A percentile compares a stretch with the other conserved stretches of the same genome.
phyloP scores from a whole-genome alignment of 768 basidiomycete species.

The Chalciporus chontae region DNA sequence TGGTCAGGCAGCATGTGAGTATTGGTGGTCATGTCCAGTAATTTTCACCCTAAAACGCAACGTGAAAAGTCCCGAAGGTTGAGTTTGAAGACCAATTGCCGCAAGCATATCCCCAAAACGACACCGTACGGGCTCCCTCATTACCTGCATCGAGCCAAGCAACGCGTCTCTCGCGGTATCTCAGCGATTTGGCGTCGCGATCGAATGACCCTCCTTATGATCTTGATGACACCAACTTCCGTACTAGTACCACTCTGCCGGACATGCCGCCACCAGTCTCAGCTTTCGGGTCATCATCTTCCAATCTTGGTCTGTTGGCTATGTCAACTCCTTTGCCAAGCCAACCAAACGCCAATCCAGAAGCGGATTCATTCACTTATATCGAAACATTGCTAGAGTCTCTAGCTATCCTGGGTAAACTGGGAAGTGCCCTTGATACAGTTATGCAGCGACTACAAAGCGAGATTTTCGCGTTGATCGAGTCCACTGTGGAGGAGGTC shows the following conservation, averaged over 20 bases:
- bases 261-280: conserved; percentile 20
- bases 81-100: conserved; percentile 55
- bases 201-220: conserved; percentile 80
- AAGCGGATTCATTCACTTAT: conserved; percentile 89
- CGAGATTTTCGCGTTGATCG: conserved; percentile 84
- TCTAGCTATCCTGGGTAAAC: conserved; percentile 85
- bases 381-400: conserved; percentile 92
- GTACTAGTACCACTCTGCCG: conserved; percentile 16
- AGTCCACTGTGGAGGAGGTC: conserved; percentile 85
- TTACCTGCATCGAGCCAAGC: conserved; percentile 41
- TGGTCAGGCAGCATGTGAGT: conserved; percentile 74
- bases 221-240: conserved; percentile 41
- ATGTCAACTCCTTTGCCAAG: conserved; percentile 17
- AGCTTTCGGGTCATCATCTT: conserved; percentile 21
- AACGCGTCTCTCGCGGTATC: conserved; percentile 56
- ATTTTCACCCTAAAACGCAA: conserved; percentile 7
- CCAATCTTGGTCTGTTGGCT: conserved; percentile 21
- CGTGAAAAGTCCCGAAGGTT: conserved; percentile 54
- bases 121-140: conserved; percentile 26
- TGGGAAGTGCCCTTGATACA: conserved; percentile 79
- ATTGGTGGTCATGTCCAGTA: conserved; percentile 1
- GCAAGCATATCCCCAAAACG: conserved; percentile 20
- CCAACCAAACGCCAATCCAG: conserved; percentile 57
- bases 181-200: conserved; percentile 61
- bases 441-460: conserved; percentile 77